Percentiles rank a stretch among this genome's conserved stretches.
phyloP scores from a whole-genome alignment of 768 basidiomycete species.

The Pleurotus ostreatus region DNA sequence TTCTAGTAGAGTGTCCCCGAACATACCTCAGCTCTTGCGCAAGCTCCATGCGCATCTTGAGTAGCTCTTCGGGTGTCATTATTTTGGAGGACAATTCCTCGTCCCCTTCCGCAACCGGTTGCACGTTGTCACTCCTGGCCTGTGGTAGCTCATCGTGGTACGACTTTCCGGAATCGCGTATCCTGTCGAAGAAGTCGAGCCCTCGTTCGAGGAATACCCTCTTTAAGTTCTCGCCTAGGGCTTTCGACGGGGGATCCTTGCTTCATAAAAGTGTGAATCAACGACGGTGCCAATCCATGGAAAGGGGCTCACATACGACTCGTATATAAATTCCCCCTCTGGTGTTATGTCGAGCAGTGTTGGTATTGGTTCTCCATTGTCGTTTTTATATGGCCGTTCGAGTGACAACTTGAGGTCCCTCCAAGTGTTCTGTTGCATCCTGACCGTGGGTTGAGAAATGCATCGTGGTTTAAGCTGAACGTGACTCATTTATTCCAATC shows the following conservation, averaged over 20 bases:
- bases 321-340: slow-evolving; percentile 65
- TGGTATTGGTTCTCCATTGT: slow-evolving; percentile 59
- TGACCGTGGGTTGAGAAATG: background rate
- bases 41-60: slow-evolving; percentile 70
- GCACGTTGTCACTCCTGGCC: slow-evolving; percentile 13
- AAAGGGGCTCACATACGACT: slow-evolving; percentile 50
- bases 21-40: slow-evolving; percentile 72
- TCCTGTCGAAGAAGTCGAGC: slow-evolving; percentile 63
- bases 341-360: slow-evolving; percentile 64
- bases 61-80: slow-evolving; percentile 73
- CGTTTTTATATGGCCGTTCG: slow-evolving; percentile 80
- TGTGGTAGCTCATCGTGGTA: slow-evolving; percentile 10
- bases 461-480: background rate
- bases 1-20: background rate
- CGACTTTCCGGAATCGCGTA: slow-evolving; percentile 4
- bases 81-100: slow-evolving; percentile 30
- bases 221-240: slow-evolving; percentile 60
- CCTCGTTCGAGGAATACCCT: slow-evolving; percentile 76
- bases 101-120: slow-evolving; percentile 18
- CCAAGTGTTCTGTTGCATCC: slow-evolving; percentile 40
- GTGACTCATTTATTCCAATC: slow-evolving; percentile 6
- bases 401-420: slow-evolving; percentile 63
- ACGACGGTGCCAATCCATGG: slow-evolving; percentile 1
- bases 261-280: slow-evolving; percentile 26
- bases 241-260: slow-evolving; percentile 50